Base-by-base conservation (phyloP, 257 asterid species). In the Solanum tarijense region DNA sequence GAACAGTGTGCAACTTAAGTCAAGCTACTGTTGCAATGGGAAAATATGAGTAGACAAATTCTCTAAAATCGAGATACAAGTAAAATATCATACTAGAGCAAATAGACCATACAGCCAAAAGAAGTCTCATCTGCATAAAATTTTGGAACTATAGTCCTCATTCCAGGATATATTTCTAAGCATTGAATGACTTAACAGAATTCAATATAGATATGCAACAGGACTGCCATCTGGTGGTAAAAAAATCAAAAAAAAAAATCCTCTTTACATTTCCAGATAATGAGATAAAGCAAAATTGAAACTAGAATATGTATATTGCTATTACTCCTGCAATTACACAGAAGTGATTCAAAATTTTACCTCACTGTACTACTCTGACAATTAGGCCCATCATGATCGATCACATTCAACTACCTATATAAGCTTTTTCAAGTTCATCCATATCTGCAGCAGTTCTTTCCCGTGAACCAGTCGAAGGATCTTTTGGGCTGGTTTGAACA, bases 331-430 rank as follows among this genome's bases (percentile, higher is more conserved):
- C 92, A 39, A 91, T 88, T 43, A 82, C 89, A 88, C 73, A 81
- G 86, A 90, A 88, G 88, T 78, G 87, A 90, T 14, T 46, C 89
- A 91, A 83, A 90, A 88, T 87, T 88, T 94, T 93, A 94, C 98
- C 97, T 95, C 92, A 85, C 94, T 95, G 91, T 93, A 96, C 96
- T 93, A 87, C 94, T 94, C 87, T 79, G 87, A 92, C 78, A 83
- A 90, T 89, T 81, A 71, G 74, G 86, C 93, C 84, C 88, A 58
- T 83, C 88, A 82, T 89, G 72, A 88, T 79, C 88, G 66, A 84
- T 43, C 89, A 71, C 90, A 85, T 91, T 89, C 89, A 88, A 87
- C 88, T 75, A 86, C 89, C 76, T 74, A 74, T 87, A 88, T 87
- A 92, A 46, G 73, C 68, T 25, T 60, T 60, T 58, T 14, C 88